phyloP scores from a whole-genome alignment of 1,284 basidiomycete genomes.

The Moesziomyces sp. region DNA sequence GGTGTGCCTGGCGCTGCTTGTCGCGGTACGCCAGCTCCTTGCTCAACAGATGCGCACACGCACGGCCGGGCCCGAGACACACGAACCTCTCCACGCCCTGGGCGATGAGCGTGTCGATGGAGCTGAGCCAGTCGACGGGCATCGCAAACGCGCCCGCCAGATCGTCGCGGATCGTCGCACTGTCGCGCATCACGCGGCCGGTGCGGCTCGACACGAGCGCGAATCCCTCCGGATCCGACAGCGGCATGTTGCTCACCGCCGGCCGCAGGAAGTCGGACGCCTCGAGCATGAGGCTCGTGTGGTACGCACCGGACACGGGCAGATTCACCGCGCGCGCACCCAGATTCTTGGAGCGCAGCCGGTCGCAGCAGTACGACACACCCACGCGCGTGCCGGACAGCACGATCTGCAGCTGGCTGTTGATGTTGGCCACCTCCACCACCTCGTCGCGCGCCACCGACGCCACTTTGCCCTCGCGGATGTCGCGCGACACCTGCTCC shows the following conservation, averaged over 20 bases:
- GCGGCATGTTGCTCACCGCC: conserved; percentile 55
- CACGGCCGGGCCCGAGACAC: conserved; percentile 63
- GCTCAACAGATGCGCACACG: conserved; percentile 64
- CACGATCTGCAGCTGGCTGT: conserved; percentile 64
- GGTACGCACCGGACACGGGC: conserved; percentile 64
- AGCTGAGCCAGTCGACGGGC: conserved; percentile 60
- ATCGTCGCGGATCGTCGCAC: conserved; percentile 48
- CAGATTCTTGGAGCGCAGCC: conserved; percentile 53
- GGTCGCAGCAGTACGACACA: conserved; percentile 63
- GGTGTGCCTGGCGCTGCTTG: conserved; percentile 23
- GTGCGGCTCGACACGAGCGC: conserved; percentile 57
- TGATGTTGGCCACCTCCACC: conserved; percentile 65
- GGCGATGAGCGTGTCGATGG: conserved; percentile 54
- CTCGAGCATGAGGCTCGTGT: conserved; percentile 58
- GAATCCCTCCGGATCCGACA: conserved; percentile 43
- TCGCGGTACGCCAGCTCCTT: conserved; percentile 62
- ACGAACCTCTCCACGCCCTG: conserved; percentile 63
- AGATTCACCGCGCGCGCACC: conserved; percentile 66
- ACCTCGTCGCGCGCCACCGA: conserved; percentile 61
- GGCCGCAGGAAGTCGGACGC: conserved; percentile 52
- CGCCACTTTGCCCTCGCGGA: conserved; percentile 50
- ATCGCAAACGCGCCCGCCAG: conserved; percentile 49
- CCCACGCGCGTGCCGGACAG: conserved; percentile 61
- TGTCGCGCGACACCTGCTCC: conserved; percentile 45
- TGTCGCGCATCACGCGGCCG: conserved; percentile 30